Conservation (phyloP, 2,329 filamentous ascomycete genomes). For the Trichoderma polysporum region DNA sequence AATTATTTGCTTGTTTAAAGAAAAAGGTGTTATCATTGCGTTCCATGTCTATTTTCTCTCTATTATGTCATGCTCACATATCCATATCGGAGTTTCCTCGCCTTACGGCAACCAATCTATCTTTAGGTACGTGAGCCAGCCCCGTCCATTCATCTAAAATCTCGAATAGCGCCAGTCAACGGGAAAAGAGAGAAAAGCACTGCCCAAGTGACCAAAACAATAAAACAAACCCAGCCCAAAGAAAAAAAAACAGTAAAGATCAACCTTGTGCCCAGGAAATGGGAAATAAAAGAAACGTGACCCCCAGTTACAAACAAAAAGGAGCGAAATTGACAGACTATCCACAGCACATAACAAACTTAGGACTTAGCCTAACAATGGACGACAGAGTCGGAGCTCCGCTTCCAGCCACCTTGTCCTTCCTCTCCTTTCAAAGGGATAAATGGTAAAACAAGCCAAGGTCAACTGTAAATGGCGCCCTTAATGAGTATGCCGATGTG, state of each 20-base stretch:
- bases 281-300: not conserved
- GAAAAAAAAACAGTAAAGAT: not conserved
- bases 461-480: not conserved
- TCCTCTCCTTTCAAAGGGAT: not conserved
- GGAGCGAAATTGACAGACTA: not conserved
- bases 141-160: not conserved
- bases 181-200: not conserved
- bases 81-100: not conserved
- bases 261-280: not conserved
- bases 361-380: not conserved
- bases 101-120: conserved; percentile 16
- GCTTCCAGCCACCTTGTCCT: not conserved
- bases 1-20: not conserved
- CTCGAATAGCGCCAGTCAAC: not conserved
- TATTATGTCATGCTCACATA: conserved; percentile 7
- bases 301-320: not conserved
- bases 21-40: not conserved
- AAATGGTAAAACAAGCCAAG: not conserved
- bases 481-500: not conserved
- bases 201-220: not conserved
- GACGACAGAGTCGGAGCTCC: not conserved
- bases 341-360: not conserved
- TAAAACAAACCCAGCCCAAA: not conserved
- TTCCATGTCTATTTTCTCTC: not conserved
- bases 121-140: not conserved